Evolutionary conservation across 2,329 filamentous ascomycete genomes (phyloP), one percentile per base, ranked within the genome.

Genomic region (Pyricularia sp.): DNA sequence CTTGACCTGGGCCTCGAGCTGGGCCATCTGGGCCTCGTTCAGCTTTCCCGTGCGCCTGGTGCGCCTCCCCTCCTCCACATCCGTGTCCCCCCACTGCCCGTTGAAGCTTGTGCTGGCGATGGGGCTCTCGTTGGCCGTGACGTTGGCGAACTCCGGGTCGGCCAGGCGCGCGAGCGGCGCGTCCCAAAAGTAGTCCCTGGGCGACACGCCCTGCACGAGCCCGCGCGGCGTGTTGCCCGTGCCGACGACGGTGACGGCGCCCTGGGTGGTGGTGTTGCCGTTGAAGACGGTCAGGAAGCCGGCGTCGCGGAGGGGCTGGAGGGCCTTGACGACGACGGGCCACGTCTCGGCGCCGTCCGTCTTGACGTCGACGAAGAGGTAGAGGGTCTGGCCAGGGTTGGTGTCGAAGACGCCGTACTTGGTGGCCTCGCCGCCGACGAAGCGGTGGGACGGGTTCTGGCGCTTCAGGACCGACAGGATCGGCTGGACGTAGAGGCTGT

Each of bases 281-380:
- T 84, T 76, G 65, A 82, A 78, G 65, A 74, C 78, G 8, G 78
- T 79, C 22, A 86, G 71, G 77, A 79, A 89, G 22, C 81, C 80
- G 26, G 76, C 78, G 24, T 81, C 76, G 12, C 85, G 78, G 6
- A 90, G 76, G 1, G 84, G 81, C 64, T 82, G 74, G 0, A 89
- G 77, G 59, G 85, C 81, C 3, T 73, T 68, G 5, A 82, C 67
- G 0, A 87, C 78, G 44, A 78, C 70, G 0, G 78, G 78, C 75
- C 81, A 85, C 3, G 81, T 82, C 33, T 76, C 73, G n/a, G 74
- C 70, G 0, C 80, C 81, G 40, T 79, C 73, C 1, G 80, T 84
- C 74, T 91, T 91, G 71, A 90, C 75, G 72, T 91, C 88, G 22
- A 91, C 79, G 16, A 90, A 78, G 3, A 91, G 77, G 22, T 84